phyloP scores from a whole-genome alignment of 345 rosid genomes.

The Reutealis trisperma region DNA sequence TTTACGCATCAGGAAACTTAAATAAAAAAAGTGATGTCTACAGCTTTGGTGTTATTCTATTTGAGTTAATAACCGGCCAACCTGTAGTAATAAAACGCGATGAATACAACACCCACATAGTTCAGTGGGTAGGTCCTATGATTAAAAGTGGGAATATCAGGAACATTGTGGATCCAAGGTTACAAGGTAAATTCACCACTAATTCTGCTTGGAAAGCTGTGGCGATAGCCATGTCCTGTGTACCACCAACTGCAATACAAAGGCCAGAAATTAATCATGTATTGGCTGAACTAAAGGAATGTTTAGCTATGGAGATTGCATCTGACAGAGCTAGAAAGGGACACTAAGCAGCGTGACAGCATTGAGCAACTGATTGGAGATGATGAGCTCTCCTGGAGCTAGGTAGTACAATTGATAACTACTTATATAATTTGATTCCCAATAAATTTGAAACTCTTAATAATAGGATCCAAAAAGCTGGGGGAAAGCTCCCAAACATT shows the following conservation, averaged over 20 bases:
- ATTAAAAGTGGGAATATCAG: background rate
- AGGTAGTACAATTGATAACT: too few species aligned
- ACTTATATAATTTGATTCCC: too few species aligned
- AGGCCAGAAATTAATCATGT: slow-evolving; percentile 29
- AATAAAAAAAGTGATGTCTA: too few species aligned
- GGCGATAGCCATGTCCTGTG: slow-evolving; percentile 30
- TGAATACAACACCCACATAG: background rate
- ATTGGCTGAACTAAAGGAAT: background rate
- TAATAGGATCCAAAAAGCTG: too few species aligned
- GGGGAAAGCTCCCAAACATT: too few species aligned
- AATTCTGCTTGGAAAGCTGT: slow-evolving; percentile 31
- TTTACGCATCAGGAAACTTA: too few species aligned
- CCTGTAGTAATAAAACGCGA: background rate
- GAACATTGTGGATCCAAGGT: background rate
- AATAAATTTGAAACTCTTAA: too few species aligned
- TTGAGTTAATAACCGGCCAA: background rate
- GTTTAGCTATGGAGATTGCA: background rate
- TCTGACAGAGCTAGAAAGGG: too few species aligned
- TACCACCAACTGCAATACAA: slow-evolving; percentile 17
- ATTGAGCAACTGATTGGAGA: too few species aligned
- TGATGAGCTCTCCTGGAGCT: too few species aligned
- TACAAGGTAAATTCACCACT: slow-evolving; percentile 12
- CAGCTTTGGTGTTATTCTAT: background rate
- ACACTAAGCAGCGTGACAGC: too few species aligned
- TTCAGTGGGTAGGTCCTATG: background rate